Conservation (phyloP, 1,284 basidiomycete species). For the Phylloporus sp. region DNA sequence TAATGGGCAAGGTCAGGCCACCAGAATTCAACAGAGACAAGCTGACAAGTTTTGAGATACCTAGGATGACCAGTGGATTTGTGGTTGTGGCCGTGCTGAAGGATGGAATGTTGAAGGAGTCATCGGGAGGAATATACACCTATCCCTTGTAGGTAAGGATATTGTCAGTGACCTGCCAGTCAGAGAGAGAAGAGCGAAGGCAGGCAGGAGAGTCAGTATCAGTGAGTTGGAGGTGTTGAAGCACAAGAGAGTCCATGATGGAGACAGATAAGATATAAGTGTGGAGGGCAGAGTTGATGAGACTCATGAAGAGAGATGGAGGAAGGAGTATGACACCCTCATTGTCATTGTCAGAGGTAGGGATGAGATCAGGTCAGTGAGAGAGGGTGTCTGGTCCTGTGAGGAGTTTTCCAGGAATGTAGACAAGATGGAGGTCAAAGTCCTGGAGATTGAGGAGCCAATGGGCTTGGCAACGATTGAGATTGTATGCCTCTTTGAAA, state of each 20-base stretch:
- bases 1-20: too few species aligned
- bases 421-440: too few species aligned
- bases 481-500: too few species aligned
- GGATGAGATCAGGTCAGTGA: too few species aligned
- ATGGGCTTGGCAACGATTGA: too few species aligned
- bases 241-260: neutral
- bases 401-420: too few species aligned
- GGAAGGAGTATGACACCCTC: neutral
- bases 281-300: neutral
- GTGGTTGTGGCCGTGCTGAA: neutral
- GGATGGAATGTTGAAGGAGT: neutral
- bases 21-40: neutral
- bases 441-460: too few species aligned
- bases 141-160: neutral
- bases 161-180: too few species aligned
- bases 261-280: neutral
- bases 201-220: neutral
- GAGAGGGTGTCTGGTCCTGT: too few species aligned
- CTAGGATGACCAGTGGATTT: neutral
- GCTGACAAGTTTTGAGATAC: neutral
- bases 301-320: neutral
- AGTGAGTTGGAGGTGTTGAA: neutral
- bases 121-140: neutral
- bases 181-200: too few species aligned
- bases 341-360: neutral